Evolutionary conservation across 2,329 filamentous ascomycete species (phyloP).

Genomic region (Zymoseptoria pseudotritici): DNA sequence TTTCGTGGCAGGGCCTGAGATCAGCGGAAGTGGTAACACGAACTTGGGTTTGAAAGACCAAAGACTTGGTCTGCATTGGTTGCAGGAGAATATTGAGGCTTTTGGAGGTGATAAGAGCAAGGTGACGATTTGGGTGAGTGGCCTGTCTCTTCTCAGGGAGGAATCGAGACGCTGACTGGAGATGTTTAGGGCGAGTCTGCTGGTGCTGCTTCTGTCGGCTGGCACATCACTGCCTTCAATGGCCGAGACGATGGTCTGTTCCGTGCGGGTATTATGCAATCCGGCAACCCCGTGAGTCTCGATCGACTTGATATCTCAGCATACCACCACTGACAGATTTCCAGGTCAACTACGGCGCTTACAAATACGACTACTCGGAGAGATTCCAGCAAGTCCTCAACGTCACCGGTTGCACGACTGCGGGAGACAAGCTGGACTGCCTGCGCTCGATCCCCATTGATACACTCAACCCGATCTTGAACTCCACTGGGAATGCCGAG

Average conservation of each 20-base stretch:
- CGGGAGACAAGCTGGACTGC: constrained; percentile 55
- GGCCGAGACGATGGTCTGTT: constrained; percentile 43
- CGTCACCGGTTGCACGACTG: constrained; percentile 51
- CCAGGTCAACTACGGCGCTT: constrained; percentile 15
- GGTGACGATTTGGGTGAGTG: constrained; percentile 38
- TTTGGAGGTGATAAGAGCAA: constrained; percentile 67
- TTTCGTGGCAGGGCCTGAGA: constrained; percentile 54
- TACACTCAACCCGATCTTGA: constrained; percentile 24
- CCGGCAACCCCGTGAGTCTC: constrained; percentile 22
- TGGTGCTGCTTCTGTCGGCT: constrained; percentile 39
- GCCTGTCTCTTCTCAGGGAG: background rate
- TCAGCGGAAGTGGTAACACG: constrained; percentile 48
- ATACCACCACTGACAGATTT: background rate
- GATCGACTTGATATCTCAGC: background rate
- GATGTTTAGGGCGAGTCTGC: constrained; percentile 25
- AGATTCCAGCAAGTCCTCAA: constrained; percentile 3
- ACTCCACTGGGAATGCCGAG: constrained; percentile 22
- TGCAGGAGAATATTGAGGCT: constrained; percentile 38
- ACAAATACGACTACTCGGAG: constrained; percentile 7
- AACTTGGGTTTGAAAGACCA: constrained; percentile 40
- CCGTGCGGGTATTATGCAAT: constrained; percentile 41
- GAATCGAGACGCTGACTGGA: background rate
- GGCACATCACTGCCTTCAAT: constrained; percentile 40
- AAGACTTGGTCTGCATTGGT: constrained; percentile 40
- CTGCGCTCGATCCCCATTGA: constrained; percentile 45